Evolutionary conservation across 352 stramenopile genomes (phyloP).

Genomic region (Phytopythium litorale): DNA sequence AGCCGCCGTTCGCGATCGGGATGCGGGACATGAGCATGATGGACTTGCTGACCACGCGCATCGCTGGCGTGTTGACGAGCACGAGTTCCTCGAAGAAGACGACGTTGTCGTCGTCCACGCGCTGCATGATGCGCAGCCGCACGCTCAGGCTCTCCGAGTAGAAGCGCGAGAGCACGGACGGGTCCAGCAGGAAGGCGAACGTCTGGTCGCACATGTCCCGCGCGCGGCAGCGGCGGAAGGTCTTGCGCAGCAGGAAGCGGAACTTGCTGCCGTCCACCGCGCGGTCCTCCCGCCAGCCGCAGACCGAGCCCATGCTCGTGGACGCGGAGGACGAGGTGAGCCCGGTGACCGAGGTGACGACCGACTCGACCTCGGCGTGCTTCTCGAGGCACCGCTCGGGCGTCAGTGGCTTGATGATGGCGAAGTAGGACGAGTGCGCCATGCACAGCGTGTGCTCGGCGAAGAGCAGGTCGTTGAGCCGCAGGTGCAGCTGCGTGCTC

Average conservation of each 20-base stretch:
- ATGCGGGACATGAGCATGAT: slow-evolving; percentile 7
- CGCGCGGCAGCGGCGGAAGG: slow-evolving; percentile 15
- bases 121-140: slow-evolving; percentile 25
- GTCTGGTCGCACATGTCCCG: slow-evolving; percentile 24
- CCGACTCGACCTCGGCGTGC: slow-evolving; percentile 7
- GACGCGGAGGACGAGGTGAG: neutral
- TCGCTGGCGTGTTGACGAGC: slow-evolving; percentile 1
- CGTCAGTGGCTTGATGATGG: slow-evolving; percentile 6
- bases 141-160: slow-evolving; percentile 25
- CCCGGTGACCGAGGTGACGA: slow-evolving; percentile 1
- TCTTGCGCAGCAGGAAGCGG: slow-evolving; percentile 24
- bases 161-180: slow-evolving; percentile 20
- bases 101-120: slow-evolving; percentile 25
- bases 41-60: slow-evolving; percentile 7
- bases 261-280: slow-evolving; percentile 15
- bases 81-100: slow-evolving; percentile 28
- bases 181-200: slow-evolving; percentile 24
- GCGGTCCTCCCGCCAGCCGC: slow-evolving; percentile 25
- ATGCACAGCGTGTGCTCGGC: slow-evolving; percentile 6
- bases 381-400: slow-evolving; percentile 6
- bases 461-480: slow-evolving; percentile 3
- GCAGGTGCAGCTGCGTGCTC: slow-evolving; percentile 3
- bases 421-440: slow-evolving; percentile 5
- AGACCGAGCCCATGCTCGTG: slow-evolving; percentile 10
- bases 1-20: slow-evolving; percentile 2